phyloP scores from a whole-genome alignment of 208 protist genomes.

The Crithidia expoeki region DNA sequence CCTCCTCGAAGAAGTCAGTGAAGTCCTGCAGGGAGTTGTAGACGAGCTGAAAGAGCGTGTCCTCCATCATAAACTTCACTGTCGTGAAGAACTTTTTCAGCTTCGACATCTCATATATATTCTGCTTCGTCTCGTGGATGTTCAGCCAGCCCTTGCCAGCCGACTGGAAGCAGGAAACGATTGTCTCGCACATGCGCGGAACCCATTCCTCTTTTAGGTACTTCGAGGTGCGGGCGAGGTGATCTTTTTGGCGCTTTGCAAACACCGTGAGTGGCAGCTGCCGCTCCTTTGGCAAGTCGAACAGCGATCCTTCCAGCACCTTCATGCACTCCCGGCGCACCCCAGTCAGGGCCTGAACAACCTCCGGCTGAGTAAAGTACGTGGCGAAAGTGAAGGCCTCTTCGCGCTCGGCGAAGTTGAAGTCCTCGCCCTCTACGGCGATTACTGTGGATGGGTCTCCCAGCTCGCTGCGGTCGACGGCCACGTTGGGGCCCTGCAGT shows the following conservation, averaged over 20 bases:
- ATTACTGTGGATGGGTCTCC: constrained; percentile 72
- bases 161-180: constrained; percentile 87
- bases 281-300: constrained; percentile 88
- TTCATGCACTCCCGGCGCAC: constrained; percentile 90
- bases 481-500: constrained; percentile 78
- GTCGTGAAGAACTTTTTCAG: constrained; percentile 97
- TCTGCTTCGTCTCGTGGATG: constrained; percentile 92
- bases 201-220: constrained; percentile 94
- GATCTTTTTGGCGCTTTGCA: constrained; percentile 78
- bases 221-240: constrained; percentile 63
- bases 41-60: constrained; percentile 93
- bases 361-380: constrained; percentile 94
- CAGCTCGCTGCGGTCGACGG: constrained; percentile 64
- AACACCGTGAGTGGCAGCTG: constrained; percentile 91
- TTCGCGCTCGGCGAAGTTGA: constrained; percentile 81
- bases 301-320: constrained; percentile 89
- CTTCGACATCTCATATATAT: constrained; percentile 98
- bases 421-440: constrained; percentile 49
- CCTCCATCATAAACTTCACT: constrained; percentile 98
- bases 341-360: constrained; percentile 88
- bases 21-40: constrained; percentile 89
- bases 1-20: constrained; percentile 92
- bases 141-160: constrained; percentile 99
- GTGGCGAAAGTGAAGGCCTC: constrained; percentile 91
- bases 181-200: constrained; percentile 86